Evolutionary conservation across 2,329 filamentous ascomycete genomes (phyloP), one percentile per base, ranked within the genome.

Genomic region (Neocatenulostroma microsporum): DNA sequence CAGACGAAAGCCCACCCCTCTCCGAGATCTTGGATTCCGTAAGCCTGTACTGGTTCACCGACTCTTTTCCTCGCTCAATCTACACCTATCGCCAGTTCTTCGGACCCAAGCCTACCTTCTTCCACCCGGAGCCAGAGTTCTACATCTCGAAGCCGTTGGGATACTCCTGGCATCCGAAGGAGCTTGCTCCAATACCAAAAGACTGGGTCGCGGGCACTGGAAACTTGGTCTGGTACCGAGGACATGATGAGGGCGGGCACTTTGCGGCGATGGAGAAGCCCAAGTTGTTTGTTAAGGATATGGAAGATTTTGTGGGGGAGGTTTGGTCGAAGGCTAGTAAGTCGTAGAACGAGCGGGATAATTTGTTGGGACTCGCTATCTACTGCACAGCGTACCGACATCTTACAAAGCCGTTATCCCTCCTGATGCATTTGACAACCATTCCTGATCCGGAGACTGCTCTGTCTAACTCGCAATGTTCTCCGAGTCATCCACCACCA

Each of bases 81-180:
- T 18, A 18, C 14, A 9, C 28, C 4, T 30, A 30, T n/a, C 13
- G 28, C 6, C 28, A 30, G 28, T 18, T 30, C 28, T 30, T 30
- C 28, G n/a, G 14, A 4, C 28, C 28, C 5, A 18, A 18, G 9
- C 17, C 6, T 18, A 18, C 20, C 13, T 9, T 14, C 13, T 14
- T 18, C 5, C 9, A 30, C 13, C 14, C 17, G 28, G 20, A 30
- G 14, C 28, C 28, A 6, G 28, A 14, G 14, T 30, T 14, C 14
- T 13, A 17, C 17, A 30, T 30, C 15, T 6, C 10, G 6, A 30
- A 30, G 28, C 28, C 28, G 28, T 8, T 18, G 14, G 64, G 62
- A 1, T 66, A 58, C 37, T 61, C 54, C 3, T 61, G 56, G 39
- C 66, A 63, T 33, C 60, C 63, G 5, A 53, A 48, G 14, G 63